Percentiles rank a stretch among this genome's conserved stretches.
Conservation (phyloP, 176 grass and related monocot species). For the Cenchrus purpureus region DNA sequence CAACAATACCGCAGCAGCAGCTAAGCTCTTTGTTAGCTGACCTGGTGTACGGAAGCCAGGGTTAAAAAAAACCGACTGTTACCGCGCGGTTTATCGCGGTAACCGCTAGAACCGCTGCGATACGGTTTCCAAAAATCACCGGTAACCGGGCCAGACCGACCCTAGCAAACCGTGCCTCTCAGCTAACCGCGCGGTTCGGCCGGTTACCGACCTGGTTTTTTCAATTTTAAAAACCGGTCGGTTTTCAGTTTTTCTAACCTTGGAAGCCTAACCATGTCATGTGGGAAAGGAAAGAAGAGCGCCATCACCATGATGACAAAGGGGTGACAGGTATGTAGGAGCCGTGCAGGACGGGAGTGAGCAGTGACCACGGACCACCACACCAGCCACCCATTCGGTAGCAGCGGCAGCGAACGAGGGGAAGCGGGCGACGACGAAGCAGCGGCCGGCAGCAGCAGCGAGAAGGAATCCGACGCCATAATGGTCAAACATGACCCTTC, state of each 20-base stretch:
- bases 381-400: constrained; percentile 21
- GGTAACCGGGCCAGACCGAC: no score
- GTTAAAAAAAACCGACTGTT: no score
- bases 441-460: background rate
- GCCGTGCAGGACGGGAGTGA: constrained; percentile 33
- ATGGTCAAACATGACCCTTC: constrained; percentile 50
- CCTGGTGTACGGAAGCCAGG: no score
- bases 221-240: no score
- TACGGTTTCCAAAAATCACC: no score
- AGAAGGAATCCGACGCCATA: constrained; percentile 41
- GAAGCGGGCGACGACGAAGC: constrained; percentile 20
- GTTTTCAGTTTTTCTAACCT: no score
- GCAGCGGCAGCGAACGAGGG: background rate
- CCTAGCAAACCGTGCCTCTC: no score
- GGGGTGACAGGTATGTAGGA: constrained; percentile 32
- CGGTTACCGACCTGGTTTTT: no score
- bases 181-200: no score
- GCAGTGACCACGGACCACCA: constrained; percentile 25
- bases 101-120: no score
- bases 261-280: background rate
- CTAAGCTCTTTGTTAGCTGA: background rate
- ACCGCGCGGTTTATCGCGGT: no score
- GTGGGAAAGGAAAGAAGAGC: background rate
- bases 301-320: constrained; percentile 26
- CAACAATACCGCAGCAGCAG: background rate